Evolutionary conservation across 495 filamentous ascomycete species (phyloP), one percentile per base, ranked within the genome.

Genomic region (Bacidia gigantensis): DNA sequence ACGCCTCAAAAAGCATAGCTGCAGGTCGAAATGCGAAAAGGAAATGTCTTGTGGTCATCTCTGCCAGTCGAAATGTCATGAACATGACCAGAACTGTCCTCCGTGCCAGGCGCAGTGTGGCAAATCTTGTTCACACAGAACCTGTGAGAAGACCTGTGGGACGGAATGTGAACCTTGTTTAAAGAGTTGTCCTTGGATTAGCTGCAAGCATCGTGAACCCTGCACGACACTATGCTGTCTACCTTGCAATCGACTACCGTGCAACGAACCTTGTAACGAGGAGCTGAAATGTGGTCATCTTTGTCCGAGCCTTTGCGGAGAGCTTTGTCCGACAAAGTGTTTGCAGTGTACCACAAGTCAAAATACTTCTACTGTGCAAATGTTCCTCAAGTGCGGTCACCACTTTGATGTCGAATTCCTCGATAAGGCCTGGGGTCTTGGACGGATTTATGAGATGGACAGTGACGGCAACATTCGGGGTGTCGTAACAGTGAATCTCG

Each of bases 31-130:
- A 9, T 84, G 79, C 53, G 54, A 50, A 3, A 65, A 63, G 26
- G 43, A 46, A 10, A 78, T 78, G 47, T 65, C 67, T 1, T 85
- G 81, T 62, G 65, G 63, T 26, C 82, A 85, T 56, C 54, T 22
- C 17, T 82, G 80, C 61, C 50, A 20, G 2, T 52, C 54, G 21
- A 11, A 48, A 18, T 84, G 81, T 56, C 81, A 83, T 53, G 59
- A 55, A 3, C 63, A 64, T 1, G 52, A 35, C 12, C 12, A 7
- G 20, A 44, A 58, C 26, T 83, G 78, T 54, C 66, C 63, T 0
- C 69, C 69, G 2, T 84, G 81, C 53, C 40, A 60, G 7, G 52
- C 56, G 23, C 61, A 60, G n/a, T 83, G 79, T 62, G 69, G 75
- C 1, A 52, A 52, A 26, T 64, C 64, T 20, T 84, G 81, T 61